Base-by-base conservation (phyloP, 176 grass and related monocot genomes). In the Musa schizocarpa region DNA sequence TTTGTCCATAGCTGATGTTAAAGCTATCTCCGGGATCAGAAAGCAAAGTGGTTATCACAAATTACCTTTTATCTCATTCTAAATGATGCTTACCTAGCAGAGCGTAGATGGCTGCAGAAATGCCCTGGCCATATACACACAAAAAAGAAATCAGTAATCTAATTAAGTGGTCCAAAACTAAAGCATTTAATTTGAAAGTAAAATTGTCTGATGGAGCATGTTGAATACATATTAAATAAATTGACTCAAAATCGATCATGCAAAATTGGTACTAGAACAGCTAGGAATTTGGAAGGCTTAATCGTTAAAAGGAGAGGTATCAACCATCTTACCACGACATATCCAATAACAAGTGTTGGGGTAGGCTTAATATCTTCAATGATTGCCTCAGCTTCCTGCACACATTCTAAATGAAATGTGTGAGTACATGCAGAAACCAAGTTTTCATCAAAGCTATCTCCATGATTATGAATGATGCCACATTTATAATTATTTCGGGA, bases 331-430 rank as follows among this genome's bases (percentile, higher is more conserved):
- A 99, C 95, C 83, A 94, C 65, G 67, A 83, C 77, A 79, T 82
- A 94, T 77, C 85, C 83, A 64, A 90, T 62, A 56, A 92, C 79
- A 59, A 99, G 71, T 86, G 90, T 80, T 52, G 95, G 95, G 13
- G 88, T 94, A 79, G 78, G 82, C 59, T 91, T 99, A 85, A 99
- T 88, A 82, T 80, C 88, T 75, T 85, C 82, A 4, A 98, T 76
- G 72, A 98, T 94, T 89, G 87, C 88, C 82, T 98, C 90, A 64
- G 86, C 69, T 13, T 98, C 95, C 95, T 98, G 85, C 76, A 86
- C 14, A 80, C 20, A 57, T 79, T 79, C 79, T 4, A 79, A 84
- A 78, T 69, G 6, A 79, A 69, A 80, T 61, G 19, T 72, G 72
- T 74, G 26, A 74, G 67, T 65, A 11, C 17, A 17, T 43, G 6